Conservation (phyloP, 2,329 filamentous ascomycete genomes). For the Trichoderma afroharzianum region DNA sequence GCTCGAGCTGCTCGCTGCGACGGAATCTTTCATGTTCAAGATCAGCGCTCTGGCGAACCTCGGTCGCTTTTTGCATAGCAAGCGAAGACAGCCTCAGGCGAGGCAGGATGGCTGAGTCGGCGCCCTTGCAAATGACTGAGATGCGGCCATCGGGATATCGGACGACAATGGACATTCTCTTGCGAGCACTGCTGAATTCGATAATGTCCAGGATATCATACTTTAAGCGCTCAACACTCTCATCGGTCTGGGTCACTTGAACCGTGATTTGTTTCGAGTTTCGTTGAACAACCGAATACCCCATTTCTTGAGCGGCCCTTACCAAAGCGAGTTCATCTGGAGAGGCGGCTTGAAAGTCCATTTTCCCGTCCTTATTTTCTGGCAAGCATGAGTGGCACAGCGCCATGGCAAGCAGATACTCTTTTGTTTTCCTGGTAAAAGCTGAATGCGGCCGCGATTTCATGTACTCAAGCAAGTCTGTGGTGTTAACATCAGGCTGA, state of each 20-base stretch:
- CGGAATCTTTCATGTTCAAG: slow-evolving; percentile 54
- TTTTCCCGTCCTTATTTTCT: slow-evolving; percentile 65
- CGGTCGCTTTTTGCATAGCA: slow-evolving; percentile 70
- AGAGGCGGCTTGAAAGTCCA: slow-evolving; percentile 84
- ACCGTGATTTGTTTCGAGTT: slow-evolving; percentile 66
- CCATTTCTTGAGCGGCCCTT: slow-evolving; percentile 78
- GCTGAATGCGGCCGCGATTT: slow-evolving; percentile 68
- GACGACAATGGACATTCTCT: slow-evolving; percentile 86
- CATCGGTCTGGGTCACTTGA: slow-evolving; percentile 37
- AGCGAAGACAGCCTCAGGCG: slow-evolving; percentile 69
- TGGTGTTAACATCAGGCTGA: slow-evolving; percentile 61
- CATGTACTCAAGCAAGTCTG: slow-evolving; percentile 75
- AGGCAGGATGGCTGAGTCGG: slow-evolving; percentile 78
- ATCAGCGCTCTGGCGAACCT: slow-evolving; percentile 60
- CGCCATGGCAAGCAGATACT: slow-evolving; percentile 80
- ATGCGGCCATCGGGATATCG: slow-evolving; percentile 81
- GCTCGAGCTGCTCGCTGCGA: slow-evolving; percentile 53
- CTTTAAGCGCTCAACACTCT: slow-evolving; percentile 48
- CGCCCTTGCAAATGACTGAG: slow-evolving; percentile 84
- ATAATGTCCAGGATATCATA: slow-evolving; percentile 85
- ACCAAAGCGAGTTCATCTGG: slow-evolving; percentile 88
- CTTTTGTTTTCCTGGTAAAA: slow-evolving; percentile 74
- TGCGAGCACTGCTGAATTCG: slow-evolving; percentile 84
- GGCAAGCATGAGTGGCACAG: slow-evolving; percentile 90
- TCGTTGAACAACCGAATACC: slow-evolving; percentile 71